Base-by-base conservation (phyloP, 2,329 filamentous ascomycete genomes). In the Colletotrichum tanaceti region DNA sequence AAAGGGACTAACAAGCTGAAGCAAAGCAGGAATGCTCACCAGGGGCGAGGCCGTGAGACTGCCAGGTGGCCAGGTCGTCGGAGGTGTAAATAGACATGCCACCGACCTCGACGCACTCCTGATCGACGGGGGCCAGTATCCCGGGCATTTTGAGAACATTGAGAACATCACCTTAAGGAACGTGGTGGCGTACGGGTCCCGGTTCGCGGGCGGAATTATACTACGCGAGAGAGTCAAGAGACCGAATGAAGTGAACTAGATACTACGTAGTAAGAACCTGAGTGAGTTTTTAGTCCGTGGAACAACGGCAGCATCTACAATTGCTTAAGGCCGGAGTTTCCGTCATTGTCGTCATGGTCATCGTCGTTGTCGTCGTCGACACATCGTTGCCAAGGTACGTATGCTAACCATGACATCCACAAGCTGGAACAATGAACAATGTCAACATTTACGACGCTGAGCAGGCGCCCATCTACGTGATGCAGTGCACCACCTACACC, bases 1-100 rank as follows among this genome's bases (percentile, higher is more conserved):
- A 32, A 32, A 7, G 28, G 7, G 28, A 6, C 28, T 32, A 1
- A 32, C 0, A 32, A 9, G 28, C 2, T 32, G 7, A 32, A 9
- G 28, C 2, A 32, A 32, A 32, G 28, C 28, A 32, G 9, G 28
- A 9, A 32, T 32, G 7, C 28, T 32, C 7, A 32, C 28, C 28
- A 81, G 90, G 76, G 1, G 88, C 88, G 44, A 89, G 75, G 0
- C 87, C 87, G 67, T 89, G 86, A 2, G 71, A 81, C 22, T 83
- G 78, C 88, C 88, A 90, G 0, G 86, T 90, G 2, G 84, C 85
- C 2, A 90, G 78, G 71, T 90, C 87, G 22, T 85, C 81, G 0
- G 87, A 90, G 73, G 86, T 89, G 74, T 88, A 88, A 0, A 89
- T 87, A 0, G 85, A 85, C 0, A 90, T 77, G n/a, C 88, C 88